Evolutionary conservation across 306 rosid genomes (phyloP).

Genomic region (Cyclanthera cordifolia): DNA sequence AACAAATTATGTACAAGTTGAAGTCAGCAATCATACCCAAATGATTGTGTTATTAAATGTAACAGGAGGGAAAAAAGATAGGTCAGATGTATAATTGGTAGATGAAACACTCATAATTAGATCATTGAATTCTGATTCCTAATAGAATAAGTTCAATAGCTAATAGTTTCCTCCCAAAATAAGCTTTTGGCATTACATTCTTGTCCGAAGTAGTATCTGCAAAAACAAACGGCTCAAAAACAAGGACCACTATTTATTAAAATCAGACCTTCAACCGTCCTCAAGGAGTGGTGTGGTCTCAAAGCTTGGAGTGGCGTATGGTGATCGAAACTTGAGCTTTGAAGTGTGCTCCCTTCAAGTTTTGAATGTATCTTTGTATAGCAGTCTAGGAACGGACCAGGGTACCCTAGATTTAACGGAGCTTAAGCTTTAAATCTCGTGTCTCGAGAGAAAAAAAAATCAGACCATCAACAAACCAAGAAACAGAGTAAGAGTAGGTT

Average conservation of each 20-base stretch:
- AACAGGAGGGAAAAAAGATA: background rate
- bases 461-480: constrained; percentile 4
- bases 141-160: background rate
- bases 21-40: background rate
- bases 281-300: too few relatives aligned
- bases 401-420: too few relatives aligned
- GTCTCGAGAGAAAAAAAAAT: too few relatives aligned
- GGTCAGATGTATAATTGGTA: background rate
- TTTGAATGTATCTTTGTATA: too few relatives aligned
- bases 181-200: constrained; percentile 10
- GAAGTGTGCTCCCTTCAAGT: too few relatives aligned
- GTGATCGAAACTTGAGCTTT: too few relatives aligned
- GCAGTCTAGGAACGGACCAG: too few relatives aligned
- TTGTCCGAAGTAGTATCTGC: background rate
- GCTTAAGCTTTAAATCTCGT: too few relatives aligned
- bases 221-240: constrained; percentile 3
- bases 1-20: background rate
- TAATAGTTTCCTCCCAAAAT: background rate
- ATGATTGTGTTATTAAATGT: background rate
- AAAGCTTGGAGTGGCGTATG: too few relatives aligned
- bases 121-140: background rate
- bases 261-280: constrained; percentile 7
- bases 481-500: background rate
- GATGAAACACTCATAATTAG: background rate
- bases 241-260: background rate